Evolutionary conservation across 352 stramenopile species (phyloP).

Genomic region (Pythium brachiatum): DNA sequence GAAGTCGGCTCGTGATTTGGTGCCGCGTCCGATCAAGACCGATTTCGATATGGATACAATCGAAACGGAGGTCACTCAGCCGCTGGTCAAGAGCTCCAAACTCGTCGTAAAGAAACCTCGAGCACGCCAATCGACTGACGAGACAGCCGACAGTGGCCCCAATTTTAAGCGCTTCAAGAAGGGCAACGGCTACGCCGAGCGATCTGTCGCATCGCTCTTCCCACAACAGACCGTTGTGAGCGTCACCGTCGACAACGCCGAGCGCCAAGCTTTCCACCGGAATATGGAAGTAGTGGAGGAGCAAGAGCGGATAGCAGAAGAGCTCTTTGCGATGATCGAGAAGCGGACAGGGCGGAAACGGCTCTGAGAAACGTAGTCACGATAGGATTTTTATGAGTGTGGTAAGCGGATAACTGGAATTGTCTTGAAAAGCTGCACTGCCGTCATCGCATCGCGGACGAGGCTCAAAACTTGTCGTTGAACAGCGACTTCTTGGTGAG

Average conservation of each 20-base stretch:
- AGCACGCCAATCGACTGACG: background rate
- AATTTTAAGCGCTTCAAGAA: slow-evolving; percentile 90
- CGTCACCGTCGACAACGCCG: slow-evolving; percentile 60
- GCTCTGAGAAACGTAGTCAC: slow-evolving; percentile 31
- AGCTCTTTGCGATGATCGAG: slow-evolving; percentile 81
- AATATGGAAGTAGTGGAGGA: slow-evolving; percentile 70
- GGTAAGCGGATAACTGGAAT: background rate
- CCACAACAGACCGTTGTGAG: slow-evolving; percentile 56
- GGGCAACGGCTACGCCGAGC: slow-evolving; percentile 47
- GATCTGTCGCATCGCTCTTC: slow-evolving; percentile 44
- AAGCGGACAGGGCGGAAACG: slow-evolving; percentile 45
- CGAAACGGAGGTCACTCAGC: slow-evolving; percentile 6
- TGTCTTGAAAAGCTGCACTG: background rate
- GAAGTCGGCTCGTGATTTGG: slow-evolving; percentile 15
- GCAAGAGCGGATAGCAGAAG: slow-evolving; percentile 82
- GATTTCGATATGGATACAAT: background rate
- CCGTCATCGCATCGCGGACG: slow-evolving; percentile 4
- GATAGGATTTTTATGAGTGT: slow-evolving; percentile 6
- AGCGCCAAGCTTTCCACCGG: slow-evolving; percentile 50
- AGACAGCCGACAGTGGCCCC: slow-evolving; percentile 14
- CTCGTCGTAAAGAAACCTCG: slow-evolving; percentile 48
- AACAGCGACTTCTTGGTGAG: slow-evolving; percentile 83
- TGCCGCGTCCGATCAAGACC: slow-evolving; percentile 6
- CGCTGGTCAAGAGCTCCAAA: slow-evolving; percentile 45
- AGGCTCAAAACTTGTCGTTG: slow-evolving; percentile 67